Evolutionary conservation across 345 rosid genomes (phyloP).

Genomic region (Clarkia xantiana): DNA sequence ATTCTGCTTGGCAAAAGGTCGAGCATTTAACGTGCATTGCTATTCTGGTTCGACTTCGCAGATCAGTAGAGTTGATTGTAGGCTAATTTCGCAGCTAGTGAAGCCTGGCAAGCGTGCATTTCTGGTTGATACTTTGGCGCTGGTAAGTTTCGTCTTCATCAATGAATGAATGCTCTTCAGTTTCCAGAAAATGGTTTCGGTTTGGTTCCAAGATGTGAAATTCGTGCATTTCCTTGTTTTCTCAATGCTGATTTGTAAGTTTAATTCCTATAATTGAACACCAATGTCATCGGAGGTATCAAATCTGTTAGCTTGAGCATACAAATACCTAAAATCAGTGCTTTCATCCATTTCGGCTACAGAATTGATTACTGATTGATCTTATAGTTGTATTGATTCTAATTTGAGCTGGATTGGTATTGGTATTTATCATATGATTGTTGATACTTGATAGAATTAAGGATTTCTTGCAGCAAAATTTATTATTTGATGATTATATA

Average conservation of each 20-base stretch:
- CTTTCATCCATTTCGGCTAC: too few species aligned
- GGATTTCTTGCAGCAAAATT: background rate
- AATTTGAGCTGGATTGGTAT: background rate
- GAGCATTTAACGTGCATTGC: too few species aligned
- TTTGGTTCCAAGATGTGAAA: background rate
- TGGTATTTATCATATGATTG: background rate
- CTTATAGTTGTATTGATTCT: background rate
- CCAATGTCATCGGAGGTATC: too few species aligned
- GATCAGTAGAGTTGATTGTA: slow-evolving; percentile 9
- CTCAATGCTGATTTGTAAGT: background rate
- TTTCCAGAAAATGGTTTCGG: background rate
- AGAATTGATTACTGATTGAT: too few species aligned
- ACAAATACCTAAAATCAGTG: too few species aligned
- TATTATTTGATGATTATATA: background rate
- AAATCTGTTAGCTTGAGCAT: too few species aligned
- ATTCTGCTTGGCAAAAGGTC: too few species aligned
- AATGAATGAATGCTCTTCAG: background rate
- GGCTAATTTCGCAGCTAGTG: slow-evolving; percentile 45
- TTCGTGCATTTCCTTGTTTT: background rate
- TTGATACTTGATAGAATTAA: background rate
- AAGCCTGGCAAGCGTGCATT: slow-evolving; percentile 64
- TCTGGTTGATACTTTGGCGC: slow-evolving; percentile 85
- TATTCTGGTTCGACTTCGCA: slow-evolving; percentile 9
- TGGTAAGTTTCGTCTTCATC: slow-evolving; percentile 26
- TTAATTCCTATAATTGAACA: too few species aligned